Percentiles rank a stretch among this genome's conserved stretches.
These are phyloP conservation scores for Apiotrichum mycotoxinovorans DNA, from an alignment of 1,284 basidiomycete species.

Conservation along the genomic window DNA sequence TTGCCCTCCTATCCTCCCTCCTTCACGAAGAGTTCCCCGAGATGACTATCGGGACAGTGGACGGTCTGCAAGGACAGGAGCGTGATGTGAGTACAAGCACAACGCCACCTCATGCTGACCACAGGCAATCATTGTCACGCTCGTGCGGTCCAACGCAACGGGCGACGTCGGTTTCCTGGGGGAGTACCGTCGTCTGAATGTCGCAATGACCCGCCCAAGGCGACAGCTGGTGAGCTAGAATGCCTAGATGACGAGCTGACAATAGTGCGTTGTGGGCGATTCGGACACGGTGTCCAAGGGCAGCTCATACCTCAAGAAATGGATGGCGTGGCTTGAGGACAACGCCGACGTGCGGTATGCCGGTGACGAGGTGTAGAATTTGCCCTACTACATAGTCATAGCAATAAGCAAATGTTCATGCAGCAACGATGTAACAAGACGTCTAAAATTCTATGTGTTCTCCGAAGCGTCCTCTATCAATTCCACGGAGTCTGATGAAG, in stretches of 20 bases:
- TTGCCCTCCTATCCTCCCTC: conserved; percentile 68
- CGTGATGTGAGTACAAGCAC: conserved; percentile 37
- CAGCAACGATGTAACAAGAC: neutral
- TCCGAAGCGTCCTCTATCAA: too few relatives aligned
- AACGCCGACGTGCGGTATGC: conserved; percentile 85
- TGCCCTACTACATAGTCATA: neutral
- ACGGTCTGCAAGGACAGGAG: conserved; percentile 90
- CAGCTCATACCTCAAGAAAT: conserved; percentile 73
- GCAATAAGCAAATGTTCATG: neutral
- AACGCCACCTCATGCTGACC: neutral
- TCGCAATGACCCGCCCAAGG: conserved; percentile 90
- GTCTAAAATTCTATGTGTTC: neutral
- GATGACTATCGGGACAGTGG: conserved; percentile 84
- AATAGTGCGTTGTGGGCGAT: conserved; percentile 82
- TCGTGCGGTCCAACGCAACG: conserved; percentile 78
- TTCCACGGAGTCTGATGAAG: too few relatives aligned
- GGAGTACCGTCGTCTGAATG: conserved; percentile 84
- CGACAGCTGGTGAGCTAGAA: conserved; percentile 68
- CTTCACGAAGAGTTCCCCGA: conserved; percentile 67
- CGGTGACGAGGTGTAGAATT: conserved; percentile 49
- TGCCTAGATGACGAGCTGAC: neutral
- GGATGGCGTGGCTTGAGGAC: conserved; percentile 84
- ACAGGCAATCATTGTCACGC: conserved; percentile 76
- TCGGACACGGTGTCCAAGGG: conserved; percentile 82
- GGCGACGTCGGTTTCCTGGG: conserved; percentile 87